Evolutionary conservation across 1,284 basidiomycete species (phyloP).

Genomic region (Papiliotrema terrestris): DNA sequence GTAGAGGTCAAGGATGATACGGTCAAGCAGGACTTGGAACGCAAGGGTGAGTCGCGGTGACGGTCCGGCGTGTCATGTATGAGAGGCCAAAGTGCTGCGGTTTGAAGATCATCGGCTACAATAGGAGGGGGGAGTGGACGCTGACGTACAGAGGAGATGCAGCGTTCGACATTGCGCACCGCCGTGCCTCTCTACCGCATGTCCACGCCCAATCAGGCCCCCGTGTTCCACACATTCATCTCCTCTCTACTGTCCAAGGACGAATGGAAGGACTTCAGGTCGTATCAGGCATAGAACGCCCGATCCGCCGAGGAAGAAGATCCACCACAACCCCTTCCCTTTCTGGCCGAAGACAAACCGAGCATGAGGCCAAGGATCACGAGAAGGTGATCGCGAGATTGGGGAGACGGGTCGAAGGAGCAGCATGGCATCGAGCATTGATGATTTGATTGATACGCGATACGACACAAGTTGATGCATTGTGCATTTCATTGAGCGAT

Average conservation of each 20-base stretch:
- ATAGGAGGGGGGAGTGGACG: neutral
- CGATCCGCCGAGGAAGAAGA: too few species aligned
- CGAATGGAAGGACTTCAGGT: constrained; percentile 45
- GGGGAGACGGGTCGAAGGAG: neutral
- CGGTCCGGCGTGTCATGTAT: neutral
- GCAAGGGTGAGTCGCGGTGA: constrained; percentile 55
- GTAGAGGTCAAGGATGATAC: constrained; percentile 85
- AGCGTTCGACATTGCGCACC: constrained; percentile 79
- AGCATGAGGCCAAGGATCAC: too few species aligned
- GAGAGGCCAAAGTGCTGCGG: neutral
- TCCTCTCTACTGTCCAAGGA: constrained; percentile 27
- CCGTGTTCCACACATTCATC: constrained; percentile 71
- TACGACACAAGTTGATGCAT: too few species aligned
- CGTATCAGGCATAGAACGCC: constrained; percentile 25
- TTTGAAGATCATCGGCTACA: too few species aligned
- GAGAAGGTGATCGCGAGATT: neutral
- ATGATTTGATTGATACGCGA: too few species aligned
- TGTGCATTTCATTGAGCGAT: too few species aligned
- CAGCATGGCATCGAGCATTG: too few species aligned
- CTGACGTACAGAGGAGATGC: constrained; percentile 64
- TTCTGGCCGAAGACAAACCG: too few species aligned
- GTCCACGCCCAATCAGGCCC: constrained; percentile 55
- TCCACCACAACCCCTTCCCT: too few species aligned
- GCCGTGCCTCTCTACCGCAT: constrained; percentile 76
- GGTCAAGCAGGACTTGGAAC: constrained; percentile 95